Percentiles rank a stretch among this genome's conserved stretches.
phyloP scores from a whole-genome alignment of 441 rosid genomes.

The Biscutella auriculata region DNA sequence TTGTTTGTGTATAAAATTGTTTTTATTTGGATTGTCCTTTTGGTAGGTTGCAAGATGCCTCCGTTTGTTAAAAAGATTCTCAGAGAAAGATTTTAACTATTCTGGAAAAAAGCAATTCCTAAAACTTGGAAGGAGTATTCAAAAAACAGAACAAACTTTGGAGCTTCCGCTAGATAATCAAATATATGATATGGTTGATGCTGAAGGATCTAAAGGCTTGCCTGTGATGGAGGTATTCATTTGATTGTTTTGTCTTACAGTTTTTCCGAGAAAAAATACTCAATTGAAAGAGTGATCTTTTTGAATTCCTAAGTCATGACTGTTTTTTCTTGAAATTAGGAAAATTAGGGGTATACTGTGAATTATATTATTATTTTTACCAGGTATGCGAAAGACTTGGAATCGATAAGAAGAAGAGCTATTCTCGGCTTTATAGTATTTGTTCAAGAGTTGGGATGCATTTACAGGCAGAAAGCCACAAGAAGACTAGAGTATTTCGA shows the following conservation, averaged over 20 bases:
- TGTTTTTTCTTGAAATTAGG: neutral
- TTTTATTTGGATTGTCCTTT: constrained; percentile 12
- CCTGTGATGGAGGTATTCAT: constrained; percentile 56
- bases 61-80: constrained; percentile 47
- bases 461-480: constrained; percentile 56
- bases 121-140: constrained; percentile 62
- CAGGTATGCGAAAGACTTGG: constrained; percentile 84
- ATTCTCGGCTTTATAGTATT: constrained; percentile 58
- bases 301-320: neutral
- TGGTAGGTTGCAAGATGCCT: constrained; percentile 70
- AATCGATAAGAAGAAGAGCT: constrained; percentile 69
- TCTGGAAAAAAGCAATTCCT: constrained; percentile 30
- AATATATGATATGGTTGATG: constrained; percentile 80
- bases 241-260: neutral
- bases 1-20: neutral
- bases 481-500: constrained; percentile 55
- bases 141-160: constrained; percentile 52
- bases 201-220: constrained; percentile 68
- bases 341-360: neutral
- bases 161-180: constrained; percentile 88
- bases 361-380: constrained; percentile 9
- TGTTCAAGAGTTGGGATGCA: constrained; percentile 66
- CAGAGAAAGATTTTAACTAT: constrained; percentile 32
- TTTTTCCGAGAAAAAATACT: neutral
- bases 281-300: constrained; percentile 1